phyloP scores from a whole-genome alignment of 257 asterid species.

The Rauvolfia tetraphylla region DNA sequence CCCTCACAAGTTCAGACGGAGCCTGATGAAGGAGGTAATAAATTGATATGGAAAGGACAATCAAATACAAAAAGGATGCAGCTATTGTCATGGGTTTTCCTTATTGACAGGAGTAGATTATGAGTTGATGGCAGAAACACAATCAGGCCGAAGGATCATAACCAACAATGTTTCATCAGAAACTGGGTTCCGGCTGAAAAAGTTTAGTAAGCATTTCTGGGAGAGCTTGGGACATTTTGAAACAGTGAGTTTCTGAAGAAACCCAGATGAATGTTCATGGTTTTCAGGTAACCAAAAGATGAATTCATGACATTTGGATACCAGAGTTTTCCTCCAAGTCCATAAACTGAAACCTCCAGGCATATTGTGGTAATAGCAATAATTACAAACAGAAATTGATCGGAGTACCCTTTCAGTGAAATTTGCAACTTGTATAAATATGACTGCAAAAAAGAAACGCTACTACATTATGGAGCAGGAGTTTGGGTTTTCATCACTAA shows the following conservation, averaged over 20 bases:
- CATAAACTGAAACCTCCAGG: not conserved
- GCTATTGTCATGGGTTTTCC: too few relatives aligned
- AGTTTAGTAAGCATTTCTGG: too few relatives aligned
- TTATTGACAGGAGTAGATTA: too few relatives aligned
- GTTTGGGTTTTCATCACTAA: conserved; percentile 82
- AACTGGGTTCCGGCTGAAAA: too few relatives aligned
- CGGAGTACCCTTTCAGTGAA: not conserved
- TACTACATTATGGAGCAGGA: conserved; percentile 45
- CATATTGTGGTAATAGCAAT: not conserved
- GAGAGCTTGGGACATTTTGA: not conserved
- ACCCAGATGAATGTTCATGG: not conserved
- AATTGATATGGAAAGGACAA: too few relatives aligned
- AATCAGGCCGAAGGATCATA: too few relatives aligned
- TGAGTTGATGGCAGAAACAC: too few relatives aligned
- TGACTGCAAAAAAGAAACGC: not conserved
- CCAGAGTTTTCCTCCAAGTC: not conserved
- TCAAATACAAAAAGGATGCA: too few relatives aligned
- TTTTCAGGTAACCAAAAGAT: not conserved
- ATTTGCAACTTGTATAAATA: not conserved
- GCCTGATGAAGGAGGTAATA: too few relatives aligned
- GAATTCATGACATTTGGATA: not conserved
- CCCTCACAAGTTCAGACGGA: too few relatives aligned
- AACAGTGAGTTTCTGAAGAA: not conserved
- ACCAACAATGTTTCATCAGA: too few relatives aligned
- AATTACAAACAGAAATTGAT: not conserved